A percentile compares a stretch with the other conserved stretches of the same genome.
phyloP scores from a whole-genome alignment of 768 basidiomycete species.

The Termitomyces sp. region DNA sequence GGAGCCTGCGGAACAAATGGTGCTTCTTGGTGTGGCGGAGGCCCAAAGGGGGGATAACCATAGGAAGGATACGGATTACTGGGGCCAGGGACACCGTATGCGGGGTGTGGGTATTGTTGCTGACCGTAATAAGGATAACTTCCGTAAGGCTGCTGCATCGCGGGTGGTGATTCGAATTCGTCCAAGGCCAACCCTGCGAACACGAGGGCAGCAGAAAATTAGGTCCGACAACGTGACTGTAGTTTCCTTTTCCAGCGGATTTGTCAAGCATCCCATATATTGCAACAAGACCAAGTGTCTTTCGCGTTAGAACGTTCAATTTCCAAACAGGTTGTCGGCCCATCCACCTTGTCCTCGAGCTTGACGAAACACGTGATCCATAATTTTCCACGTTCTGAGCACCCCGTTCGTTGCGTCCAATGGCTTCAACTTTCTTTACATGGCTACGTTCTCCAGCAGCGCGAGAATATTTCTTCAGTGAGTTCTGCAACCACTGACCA shows the following conservation, averaged over 20 bases:
- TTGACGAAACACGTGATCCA: slow-evolving; percentile 11
- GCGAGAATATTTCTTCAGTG: slow-evolving; percentile 93
- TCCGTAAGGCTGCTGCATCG: slow-evolving; percentile 23
- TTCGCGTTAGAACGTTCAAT: neutral
- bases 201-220: slow-evolving; percentile 3
- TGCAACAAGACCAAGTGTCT: neutral
- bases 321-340: neutral
- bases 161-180: neutral
- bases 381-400: neutral
- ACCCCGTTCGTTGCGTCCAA: slow-evolving; percentile 24
- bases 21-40: slow-evolving; percentile 16
- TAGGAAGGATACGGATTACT: slow-evolving; percentile 33
- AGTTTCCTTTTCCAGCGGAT: slow-evolving; percentile 29
- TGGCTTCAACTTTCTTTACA: slow-evolving; percentile 81
- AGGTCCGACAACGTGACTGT: slow-evolving; percentile 16
- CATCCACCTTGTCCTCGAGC: neutral
- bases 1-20: slow-evolving; percentile 13
- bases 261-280: neutral
- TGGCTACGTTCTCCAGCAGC: slow-evolving; percentile 93
- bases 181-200: neutral
- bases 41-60: slow-evolving; percentile 19
- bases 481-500: slow-evolving; percentile 22
- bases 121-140: slow-evolving; percentile 42
- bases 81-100: slow-evolving; percentile 28
- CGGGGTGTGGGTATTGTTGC: slow-evolving; percentile 34